Evolutionary conservation across 768 basidiomycete species (phyloP).

Genomic region (Leccinum imitatum): DNA sequence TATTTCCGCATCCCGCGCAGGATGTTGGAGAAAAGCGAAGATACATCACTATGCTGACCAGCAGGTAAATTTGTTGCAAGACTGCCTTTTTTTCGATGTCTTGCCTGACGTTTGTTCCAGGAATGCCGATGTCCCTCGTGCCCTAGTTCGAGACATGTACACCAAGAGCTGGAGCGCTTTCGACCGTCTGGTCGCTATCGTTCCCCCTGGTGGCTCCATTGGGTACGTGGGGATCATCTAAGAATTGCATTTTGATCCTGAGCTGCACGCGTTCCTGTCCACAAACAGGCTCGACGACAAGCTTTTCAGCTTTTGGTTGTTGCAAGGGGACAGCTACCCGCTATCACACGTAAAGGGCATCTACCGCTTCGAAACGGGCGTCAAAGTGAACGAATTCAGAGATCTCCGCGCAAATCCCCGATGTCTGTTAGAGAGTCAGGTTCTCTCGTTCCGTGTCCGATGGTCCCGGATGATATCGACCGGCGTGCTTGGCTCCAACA

Average conservation of each 20-base stretch:
- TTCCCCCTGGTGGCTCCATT: slow-evolving; percentile 88
- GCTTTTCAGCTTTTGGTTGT: slow-evolving; percentile 85
- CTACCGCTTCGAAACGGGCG: slow-evolving; percentile 83
- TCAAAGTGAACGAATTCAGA: slow-evolving; percentile 86
- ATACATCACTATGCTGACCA: slow-evolving; percentile 70
- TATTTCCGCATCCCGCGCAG: slow-evolving; percentile 83
- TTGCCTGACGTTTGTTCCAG: slow-evolving; percentile 34
- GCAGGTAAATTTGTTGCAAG: slow-evolving; percentile 47
- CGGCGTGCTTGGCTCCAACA: slow-evolving; percentile 57
- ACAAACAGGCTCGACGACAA: slow-evolving; percentile 79
- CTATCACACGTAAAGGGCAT: slow-evolving; percentile 81
- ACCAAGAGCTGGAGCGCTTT: slow-evolving; percentile 94
- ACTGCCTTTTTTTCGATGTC: neutral
- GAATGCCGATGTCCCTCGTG: slow-evolving; percentile 83
- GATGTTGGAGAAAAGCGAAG: slow-evolving; percentile 69
- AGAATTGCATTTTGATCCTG: slow-evolving; percentile 1
- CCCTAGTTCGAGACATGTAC: slow-evolving; percentile 86
- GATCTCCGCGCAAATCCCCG: slow-evolving; percentile 88
- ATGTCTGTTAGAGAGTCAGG: slow-evolving; percentile 79
- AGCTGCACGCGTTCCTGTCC: neutral
- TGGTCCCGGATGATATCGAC: slow-evolving; percentile 74
- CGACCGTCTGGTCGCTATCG: slow-evolving; percentile 83
- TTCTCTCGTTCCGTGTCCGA: slow-evolving; percentile 78
- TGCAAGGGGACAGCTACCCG: slow-evolving; percentile 76
- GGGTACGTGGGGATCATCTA: slow-evolving; percentile 50